Evolutionary conservation across 176 grass and related monocot species (phyloP), one percentile per base, ranked within the genome.

Genomic region (Thalia dealbata): DNA sequence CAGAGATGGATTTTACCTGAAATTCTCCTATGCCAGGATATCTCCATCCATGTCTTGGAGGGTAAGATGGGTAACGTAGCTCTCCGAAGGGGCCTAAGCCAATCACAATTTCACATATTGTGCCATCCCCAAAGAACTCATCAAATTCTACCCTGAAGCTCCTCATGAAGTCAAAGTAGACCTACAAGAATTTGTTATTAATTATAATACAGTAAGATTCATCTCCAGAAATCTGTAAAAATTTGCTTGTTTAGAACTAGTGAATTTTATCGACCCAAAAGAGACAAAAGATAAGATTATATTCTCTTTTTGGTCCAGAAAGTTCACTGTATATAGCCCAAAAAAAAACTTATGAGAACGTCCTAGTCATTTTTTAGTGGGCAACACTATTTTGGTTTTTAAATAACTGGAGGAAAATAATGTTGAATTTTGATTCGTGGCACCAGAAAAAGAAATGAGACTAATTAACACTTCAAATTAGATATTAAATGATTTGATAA

Each of bases 161-260:
- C 80, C 92, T 88, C 92, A 96, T 96, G 73, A 82, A 96, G 73
- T 96, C 92, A 82, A 92, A 96, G 78, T 96, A 96, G 26, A 96
- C 92, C 92, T 96, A 41, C 44, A 86, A 43, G 52, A 61, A 27
- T 59, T 63, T 62, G 14, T 61, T 46, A 30, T 12, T 18, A 26
- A 21, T 10, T 18, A n/a, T 10, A 6, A 50, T 13, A 46, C 60
- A 78, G 66, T 38, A 38, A 38, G 1, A 70, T 26, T 45, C 0
- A 18, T 78, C 18, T 56, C 50, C 18, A 68, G 55, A 68, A 10
- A 56, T 43, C 65, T 43, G 38, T 13, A 7, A 21, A n/a, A 68
- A 22, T 10, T 68, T 7, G 27, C 22, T 2, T 68, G 3, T 32
- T 68, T n/a, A 43, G 10, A 67, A 68, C 8, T 3, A 58, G 54